Conservation (phyloP, 176 grass and related monocot species). For the Themeda triandra region DNA sequence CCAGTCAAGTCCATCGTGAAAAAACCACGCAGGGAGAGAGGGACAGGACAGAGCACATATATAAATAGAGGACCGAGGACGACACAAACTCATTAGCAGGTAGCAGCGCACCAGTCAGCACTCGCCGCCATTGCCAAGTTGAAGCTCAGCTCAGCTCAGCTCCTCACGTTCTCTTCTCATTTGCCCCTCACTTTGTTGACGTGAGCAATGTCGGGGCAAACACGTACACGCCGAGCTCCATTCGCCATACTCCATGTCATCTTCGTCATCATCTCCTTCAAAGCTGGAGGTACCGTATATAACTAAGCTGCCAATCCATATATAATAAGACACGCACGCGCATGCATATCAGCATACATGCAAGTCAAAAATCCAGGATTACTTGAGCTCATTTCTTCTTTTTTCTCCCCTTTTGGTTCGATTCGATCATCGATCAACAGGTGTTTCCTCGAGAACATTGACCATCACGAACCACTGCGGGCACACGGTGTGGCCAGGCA, state of each 20-base stretch:
- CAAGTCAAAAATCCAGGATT: too few relatives aligned
- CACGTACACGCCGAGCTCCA: neutral
- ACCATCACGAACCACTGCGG: conserved; percentile 53
- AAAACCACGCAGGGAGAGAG: too few relatives aligned
- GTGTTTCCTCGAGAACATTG: conserved; percentile 13
- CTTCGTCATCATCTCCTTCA: neutral
- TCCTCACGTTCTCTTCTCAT: neutral
- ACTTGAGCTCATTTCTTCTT: too few relatives aligned
- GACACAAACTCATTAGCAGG: neutral
- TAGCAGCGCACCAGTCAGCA: neutral
- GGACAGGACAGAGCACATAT: neutral
- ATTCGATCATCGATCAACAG: too few relatives aligned
- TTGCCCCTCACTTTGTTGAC: neutral
- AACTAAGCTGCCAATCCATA: too few relatives aligned
- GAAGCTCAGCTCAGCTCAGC: neutral
- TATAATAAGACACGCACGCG: too few relatives aligned
- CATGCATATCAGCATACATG: too few relatives aligned
- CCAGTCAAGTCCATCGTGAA: neutral
- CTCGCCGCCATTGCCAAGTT: neutral
- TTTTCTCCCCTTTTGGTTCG: too few relatives aligned
- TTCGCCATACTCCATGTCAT: neutral
- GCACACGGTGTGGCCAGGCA: conserved; percentile 64
- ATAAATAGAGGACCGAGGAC: neutral
- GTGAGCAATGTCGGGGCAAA: neutral
- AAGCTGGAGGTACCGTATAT: too few relatives aligned